phyloP scores from a whole-genome alignment of 257 asterid genomes.

The Plectranthus barbatus region DNA sequence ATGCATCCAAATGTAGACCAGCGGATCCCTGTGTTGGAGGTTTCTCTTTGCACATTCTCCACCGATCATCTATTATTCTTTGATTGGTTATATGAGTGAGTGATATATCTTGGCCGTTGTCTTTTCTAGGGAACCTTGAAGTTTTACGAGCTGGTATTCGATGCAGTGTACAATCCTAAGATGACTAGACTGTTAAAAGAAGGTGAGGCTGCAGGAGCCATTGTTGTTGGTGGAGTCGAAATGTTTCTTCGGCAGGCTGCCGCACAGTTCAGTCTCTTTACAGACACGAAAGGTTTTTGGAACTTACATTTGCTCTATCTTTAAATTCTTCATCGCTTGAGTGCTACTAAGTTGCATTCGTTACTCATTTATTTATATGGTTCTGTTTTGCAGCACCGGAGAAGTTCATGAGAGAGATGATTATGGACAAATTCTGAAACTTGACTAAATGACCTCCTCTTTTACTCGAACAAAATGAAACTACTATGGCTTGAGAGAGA shows the following conservation, averaged over 20 bases:
- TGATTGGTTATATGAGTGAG: too few species aligned
- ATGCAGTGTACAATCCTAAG: slow-evolving; percentile 58
- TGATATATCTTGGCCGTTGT: neutral
- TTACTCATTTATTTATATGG: neutral
- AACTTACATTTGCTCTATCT: neutral
- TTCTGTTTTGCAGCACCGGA: slow-evolving; percentile 52
- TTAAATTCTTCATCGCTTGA: neutral
- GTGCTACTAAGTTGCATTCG: too few species aligned
- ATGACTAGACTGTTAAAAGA: slow-evolving; percentile 42
- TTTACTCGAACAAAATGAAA: too few species aligned
- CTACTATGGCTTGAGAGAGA: neutral
- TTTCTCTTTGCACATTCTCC: neutral
- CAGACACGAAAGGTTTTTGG: slow-evolving; percentile 39
- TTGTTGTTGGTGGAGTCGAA: slow-evolving; percentile 57
- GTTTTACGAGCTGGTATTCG: slow-evolving; percentile 46
- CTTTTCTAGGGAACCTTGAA: slow-evolving; percentile 25
- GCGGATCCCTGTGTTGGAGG: slow-evolving; percentile 45
- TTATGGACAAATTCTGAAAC: slow-evolving; percentile 42
- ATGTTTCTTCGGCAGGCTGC: slow-evolving; percentile 68
- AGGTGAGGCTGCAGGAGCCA: slow-evolving; percentile 63
- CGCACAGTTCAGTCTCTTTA: slow-evolving; percentile 53
- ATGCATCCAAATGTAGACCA: slow-evolving; percentile 53
- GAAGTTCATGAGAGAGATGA: slow-evolving; percentile 50
- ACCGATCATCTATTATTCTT: neutral
- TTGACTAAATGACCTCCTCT: neutral